These are phyloP conservation scores for Sporothrix protearum DNA, from an alignment of 2,329 filamentous ascomycete genomes.

Conservation along the genomic window DNA sequence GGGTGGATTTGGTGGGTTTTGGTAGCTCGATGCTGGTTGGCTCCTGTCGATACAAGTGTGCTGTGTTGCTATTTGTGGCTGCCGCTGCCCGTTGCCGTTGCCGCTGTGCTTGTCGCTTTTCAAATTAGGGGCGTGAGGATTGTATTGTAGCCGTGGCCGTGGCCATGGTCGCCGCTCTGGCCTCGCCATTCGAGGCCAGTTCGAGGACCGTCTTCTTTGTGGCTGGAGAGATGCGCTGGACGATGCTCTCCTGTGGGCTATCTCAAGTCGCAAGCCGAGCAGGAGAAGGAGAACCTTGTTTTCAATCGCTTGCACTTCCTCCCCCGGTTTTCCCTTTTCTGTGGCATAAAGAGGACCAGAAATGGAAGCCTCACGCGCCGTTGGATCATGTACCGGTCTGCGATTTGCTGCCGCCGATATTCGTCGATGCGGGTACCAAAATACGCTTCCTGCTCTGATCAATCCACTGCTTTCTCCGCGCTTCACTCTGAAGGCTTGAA, in stretches of 20 bases:
- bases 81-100: background rate
- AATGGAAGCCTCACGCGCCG: conserved; percentile 16
- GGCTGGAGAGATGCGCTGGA: conserved; percentile 10
- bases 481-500: background rate
- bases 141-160: background rate
- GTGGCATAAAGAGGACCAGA: background rate
- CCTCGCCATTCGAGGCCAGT: conserved; percentile 1
- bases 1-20: background rate
- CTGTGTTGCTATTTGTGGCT: conserved; percentile 16
- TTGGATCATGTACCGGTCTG: background rate
- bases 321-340: background rate
- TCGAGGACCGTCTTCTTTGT: background rate
- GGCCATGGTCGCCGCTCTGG: background rate
- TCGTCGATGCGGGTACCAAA: background rate
- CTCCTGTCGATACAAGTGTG: background rate
- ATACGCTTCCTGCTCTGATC: background rate
- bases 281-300: background rate
- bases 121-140: background rate
- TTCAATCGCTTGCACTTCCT: background rate
- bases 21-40: background rate
- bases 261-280: background rate
- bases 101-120: background rate
- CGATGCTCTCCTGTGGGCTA: background rate
- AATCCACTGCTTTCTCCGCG: background rate
- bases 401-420: background rate